Evolutionary conservation across 2,329 filamentous ascomycete genomes (phyloP), one percentile per base, ranked within the genome.

Genomic region (Clarireedia monteithiana): DNA sequence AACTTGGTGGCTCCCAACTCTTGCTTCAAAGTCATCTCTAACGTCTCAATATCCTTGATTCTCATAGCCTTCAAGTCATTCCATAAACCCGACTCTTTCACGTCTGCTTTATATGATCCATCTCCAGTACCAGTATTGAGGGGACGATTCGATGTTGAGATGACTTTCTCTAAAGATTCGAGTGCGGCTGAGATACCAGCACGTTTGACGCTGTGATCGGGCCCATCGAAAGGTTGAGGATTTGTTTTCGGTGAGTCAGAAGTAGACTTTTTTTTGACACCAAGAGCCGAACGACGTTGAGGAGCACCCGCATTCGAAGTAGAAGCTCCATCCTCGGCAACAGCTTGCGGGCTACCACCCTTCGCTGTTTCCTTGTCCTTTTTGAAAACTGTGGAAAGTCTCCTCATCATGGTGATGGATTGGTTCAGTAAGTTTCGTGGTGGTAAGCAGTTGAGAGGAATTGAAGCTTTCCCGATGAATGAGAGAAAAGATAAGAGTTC

Each of bases 61-160:
- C 50, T 59, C 20, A 89, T 69, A 5, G 77, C 71, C 60, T 75
- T 81, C 49, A 89, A 61, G 63, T 89, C 85, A 49, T 78, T 70
- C 58, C 74, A 72, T 38, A 85, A 62, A 1, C 77, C 75, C 0
- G 77, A 77, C 14, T 78, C 75, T 61, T 74, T 73, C n/a, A 72
- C 71, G 1, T 74, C 68, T 6, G 67, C 65, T 4, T 77, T 71
- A 56, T 84, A 86, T 2, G 78, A 77, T n/a, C 83, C 83, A 65
- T 85, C 78, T 26, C 84, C 83, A 53, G 75, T 78, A 63, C 86
- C 77, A 1, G 74, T 82, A 0, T 86, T 84, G 34, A 86, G 70
- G 9, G 86, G 84, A n/a, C 81, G 73, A 57, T 75, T 75, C 81
- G 4, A 81, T 77, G 53, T 77, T 74, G 39, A n/a, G 51, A 78